These are phyloP conservation scores for Phytophthora sp. DNA, from an alignment of 352 stramenopile genomes.

Conservation along the genomic window DNA sequence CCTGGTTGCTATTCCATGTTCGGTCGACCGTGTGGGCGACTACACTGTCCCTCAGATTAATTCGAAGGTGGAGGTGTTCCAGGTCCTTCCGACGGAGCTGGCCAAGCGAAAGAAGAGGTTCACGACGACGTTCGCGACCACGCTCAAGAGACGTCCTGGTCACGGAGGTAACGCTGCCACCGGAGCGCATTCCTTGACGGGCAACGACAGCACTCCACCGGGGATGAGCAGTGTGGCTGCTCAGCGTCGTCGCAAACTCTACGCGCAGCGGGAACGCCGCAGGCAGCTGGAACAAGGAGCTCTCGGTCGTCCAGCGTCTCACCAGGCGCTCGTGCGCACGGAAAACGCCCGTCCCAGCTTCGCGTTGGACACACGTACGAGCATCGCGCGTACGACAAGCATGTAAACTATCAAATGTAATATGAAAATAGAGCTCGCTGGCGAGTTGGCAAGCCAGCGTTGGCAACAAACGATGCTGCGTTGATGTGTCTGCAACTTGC, in stretches of 20 bases:
- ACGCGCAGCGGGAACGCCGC: conserved; percentile 23
- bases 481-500: too few species aligned
- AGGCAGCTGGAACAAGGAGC: conserved; percentile 28
- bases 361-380: conserved; percentile 17
- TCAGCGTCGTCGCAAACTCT: conserved; percentile 22
- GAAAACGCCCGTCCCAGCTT: conserved; percentile 21
- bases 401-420: conserved; percentile 34
- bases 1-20: conserved; percentile 37
- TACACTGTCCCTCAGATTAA: conserved; percentile 49
- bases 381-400: conserved; percentile 30
- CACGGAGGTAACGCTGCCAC: conserved; percentile 18
- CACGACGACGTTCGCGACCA: conserved; percentile 35
- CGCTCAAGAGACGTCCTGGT: conserved; percentile 30
- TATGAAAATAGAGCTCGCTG: conserved; percentile 8
- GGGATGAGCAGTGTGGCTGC: conserved; percentile 28
- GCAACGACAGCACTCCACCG: conserved; percentile 18
- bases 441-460: not conserved
- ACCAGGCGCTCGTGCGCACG: conserved; percentile 25
- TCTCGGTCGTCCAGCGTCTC: conserved; percentile 27
- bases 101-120: conserved; percentile 44
- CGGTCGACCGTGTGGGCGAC: conserved; percentile 39
- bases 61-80: conserved; percentile 43
- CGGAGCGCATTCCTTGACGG: conserved; percentile 23
- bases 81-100: conserved; percentile 38
- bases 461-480: conserved; percentile 7